These are phyloP conservation scores for Thielaviopsis ethacetica DNA, from an alignment of 2,329 filamentous ascomycete genomes.

Conservation along the genomic window DNA sequence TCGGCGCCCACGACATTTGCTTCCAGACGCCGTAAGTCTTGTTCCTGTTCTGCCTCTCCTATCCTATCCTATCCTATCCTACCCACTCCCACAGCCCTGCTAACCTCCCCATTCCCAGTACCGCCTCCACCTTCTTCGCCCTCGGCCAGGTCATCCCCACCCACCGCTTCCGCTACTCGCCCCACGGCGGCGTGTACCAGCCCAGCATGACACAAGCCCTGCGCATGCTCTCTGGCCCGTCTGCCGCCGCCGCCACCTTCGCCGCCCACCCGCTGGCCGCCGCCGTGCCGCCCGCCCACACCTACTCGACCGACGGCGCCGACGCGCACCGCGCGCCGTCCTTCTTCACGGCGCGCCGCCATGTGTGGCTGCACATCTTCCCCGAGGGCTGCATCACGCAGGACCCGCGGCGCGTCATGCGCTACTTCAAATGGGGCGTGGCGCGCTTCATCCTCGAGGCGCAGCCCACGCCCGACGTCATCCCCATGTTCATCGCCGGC, in stretches of 20 bases:
- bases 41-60: background rate
- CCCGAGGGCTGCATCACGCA: slow-evolving; percentile 93
- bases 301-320: slow-evolving; percentile 48
- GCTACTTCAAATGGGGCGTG: slow-evolving; percentile 98
- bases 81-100: too few relatives aligned
- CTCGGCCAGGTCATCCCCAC: slow-evolving; percentile 82
- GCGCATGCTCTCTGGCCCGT: slow-evolving; percentile 48
- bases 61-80: too few relatives aligned
- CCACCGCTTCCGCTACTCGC: slow-evolving; percentile 64
- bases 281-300: slow-evolving; percentile 32
- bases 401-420: slow-evolving; percentile 58
- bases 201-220: slow-evolving; percentile 77
- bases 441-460: slow-evolving; percentile 81
- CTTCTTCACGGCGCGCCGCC: slow-evolving; percentile 49
- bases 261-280: slow-evolving; percentile 11
- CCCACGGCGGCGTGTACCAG: slow-evolving; percentile 73
- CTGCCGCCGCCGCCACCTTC: slow-evolving; percentile 7
- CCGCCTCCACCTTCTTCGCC: slow-evolving; percentile 64
- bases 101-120: too few relatives aligned
- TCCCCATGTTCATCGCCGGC: slow-evolving; percentile 91
- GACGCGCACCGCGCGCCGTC: slow-evolving; percentile 58
- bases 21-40: slow-evolving; percentile 63
- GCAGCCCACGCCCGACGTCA: slow-evolving; percentile 70
- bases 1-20: slow-evolving; percentile 91
- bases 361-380: slow-evolving; percentile 88